Evolutionary conservation across 257 asterid species (phyloP).

Genomic region (Gentiana straminea): DNA sequence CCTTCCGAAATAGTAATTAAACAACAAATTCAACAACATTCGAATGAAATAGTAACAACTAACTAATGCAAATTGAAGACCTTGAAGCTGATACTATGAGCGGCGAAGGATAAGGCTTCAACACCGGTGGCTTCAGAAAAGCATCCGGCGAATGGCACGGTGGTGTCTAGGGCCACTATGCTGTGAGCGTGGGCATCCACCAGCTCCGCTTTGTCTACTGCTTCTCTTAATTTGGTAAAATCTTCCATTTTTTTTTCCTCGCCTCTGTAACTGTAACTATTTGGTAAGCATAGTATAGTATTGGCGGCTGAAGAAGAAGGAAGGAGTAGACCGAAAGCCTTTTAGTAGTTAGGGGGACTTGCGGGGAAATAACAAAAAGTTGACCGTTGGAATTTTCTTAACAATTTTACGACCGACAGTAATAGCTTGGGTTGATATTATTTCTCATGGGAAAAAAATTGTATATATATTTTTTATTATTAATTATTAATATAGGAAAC

Average conservation of each 20-base stretch:
- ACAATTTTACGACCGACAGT: no score
- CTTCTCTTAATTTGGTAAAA: slow-evolving; percentile 48
- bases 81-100: slow-evolving; percentile 77
- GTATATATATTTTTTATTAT: no score
- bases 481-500: no score
- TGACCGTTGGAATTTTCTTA: no score
- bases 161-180: slow-evolving; percentile 64
- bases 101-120: slow-evolving; percentile 54
- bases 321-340: no score
- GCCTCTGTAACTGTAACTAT: no score
- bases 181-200: slow-evolving; percentile 94
- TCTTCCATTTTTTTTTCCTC: slow-evolving; percentile 33
- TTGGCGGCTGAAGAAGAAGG: no score
- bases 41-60: no score
- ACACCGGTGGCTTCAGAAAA: slow-evolving; percentile 79
- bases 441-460: no score
- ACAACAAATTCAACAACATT: not conserved
- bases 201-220: slow-evolving; percentile 46
- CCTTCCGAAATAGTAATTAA: not conserved
- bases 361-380: no score
- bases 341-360: no score
- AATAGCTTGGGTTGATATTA: no score
- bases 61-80: slow-evolving; percentile 13
- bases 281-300: not conserved
- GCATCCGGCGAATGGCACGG: slow-evolving; percentile 56